Percentiles rank a stretch among this genome's conserved stretches.
Evolutionary conservation across 2,329 filamentous ascomycete genomes (phyloP).

Genomic region (Apiospora aurea): DNA sequence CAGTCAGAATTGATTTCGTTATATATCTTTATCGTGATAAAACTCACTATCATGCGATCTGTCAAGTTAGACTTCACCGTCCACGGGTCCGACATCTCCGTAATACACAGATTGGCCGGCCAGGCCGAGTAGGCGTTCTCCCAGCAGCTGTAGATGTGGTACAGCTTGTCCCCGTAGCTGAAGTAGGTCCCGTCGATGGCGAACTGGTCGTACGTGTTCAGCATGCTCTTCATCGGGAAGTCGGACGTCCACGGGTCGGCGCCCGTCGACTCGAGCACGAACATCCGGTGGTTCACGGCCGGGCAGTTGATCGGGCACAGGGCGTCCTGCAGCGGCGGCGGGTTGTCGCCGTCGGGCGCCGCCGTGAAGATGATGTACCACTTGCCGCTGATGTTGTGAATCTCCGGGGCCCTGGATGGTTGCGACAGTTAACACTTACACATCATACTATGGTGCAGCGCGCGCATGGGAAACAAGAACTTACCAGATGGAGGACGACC

Average conservation of each 20-base stretch:
- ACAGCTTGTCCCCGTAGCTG: conserved; percentile 38
- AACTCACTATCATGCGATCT: conserved; percentile 39
- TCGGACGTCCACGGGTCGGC: conserved; percentile 44
- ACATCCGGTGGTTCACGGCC: conserved; percentile 47
- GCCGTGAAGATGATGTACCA: conserved; percentile 45
- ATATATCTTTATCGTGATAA: too few species aligned
- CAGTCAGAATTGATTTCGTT: neutral
- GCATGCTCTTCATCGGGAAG: conserved; percentile 42
- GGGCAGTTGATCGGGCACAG: conserved; percentile 45
- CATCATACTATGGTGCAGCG: too few species aligned
- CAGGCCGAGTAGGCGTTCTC: conserved; percentile 44
- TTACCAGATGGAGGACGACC: conserved; percentile 45
- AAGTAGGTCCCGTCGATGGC: conserved; percentile 48
- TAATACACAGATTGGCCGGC: conserved; percentile 47
- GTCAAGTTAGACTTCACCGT: conserved; percentile 42
- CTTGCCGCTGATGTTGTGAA: conserved; percentile 44
- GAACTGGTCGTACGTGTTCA: conserved; percentile 46
- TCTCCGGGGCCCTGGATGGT: conserved; percentile 39
- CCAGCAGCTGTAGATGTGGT: conserved; percentile 48
- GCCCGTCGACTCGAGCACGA: conserved; percentile 41
- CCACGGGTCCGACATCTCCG: conserved; percentile 44
- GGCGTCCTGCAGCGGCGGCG: conserved; percentile 43
- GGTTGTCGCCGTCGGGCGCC: conserved; percentile 44
- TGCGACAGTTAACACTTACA: neutral
- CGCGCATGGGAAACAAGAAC: neutral